Evolutionary conservation across 2,329 filamentous ascomycete species (phyloP).

Genomic region (Pestalotiopsis sp.): DNA sequence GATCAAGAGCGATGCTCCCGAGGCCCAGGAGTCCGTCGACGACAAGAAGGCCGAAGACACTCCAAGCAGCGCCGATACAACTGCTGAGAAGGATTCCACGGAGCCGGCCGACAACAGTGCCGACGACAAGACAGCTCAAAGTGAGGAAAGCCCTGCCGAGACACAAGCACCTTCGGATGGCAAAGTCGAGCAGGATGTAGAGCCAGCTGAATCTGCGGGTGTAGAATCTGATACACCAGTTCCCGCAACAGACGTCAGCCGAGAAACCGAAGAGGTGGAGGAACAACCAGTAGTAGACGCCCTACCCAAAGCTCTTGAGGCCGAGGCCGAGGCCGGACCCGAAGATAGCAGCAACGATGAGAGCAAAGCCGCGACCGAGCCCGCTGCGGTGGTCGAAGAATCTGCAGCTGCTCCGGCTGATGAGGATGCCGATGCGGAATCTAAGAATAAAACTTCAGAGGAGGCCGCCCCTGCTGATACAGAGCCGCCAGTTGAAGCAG

Average conservation of each 20-base stretch:
- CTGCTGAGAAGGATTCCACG: not conserved
- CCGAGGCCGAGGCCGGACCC: not conserved
- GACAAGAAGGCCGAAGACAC: not conserved
- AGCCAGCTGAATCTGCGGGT: not conserved
- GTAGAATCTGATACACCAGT: not conserved
- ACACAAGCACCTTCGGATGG: not conserved
- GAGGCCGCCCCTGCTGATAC: not conserved
- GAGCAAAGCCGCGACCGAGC: not conserved
- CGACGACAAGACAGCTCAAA: not conserved
- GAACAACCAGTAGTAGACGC: too few species aligned
- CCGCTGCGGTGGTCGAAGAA: not conserved
- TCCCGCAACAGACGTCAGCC: not conserved
- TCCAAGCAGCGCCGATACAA: not conserved
- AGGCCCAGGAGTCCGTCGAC: not conserved
- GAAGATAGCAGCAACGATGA: not conserved
- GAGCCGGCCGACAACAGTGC: not conserved
- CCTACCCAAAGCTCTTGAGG: too few species aligned
- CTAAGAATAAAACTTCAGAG: not conserved
- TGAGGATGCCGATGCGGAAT: not conserved
- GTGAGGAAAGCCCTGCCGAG: not conserved
- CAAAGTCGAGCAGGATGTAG: not conserved
- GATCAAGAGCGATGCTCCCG: not conserved
- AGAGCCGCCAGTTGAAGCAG: not conserved
- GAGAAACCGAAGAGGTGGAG: not conserved
- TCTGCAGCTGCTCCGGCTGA: too few species aligned